Conservation (phyloP, 352 stramenopile species). For the Phytophthora tentaculata region DNA sequence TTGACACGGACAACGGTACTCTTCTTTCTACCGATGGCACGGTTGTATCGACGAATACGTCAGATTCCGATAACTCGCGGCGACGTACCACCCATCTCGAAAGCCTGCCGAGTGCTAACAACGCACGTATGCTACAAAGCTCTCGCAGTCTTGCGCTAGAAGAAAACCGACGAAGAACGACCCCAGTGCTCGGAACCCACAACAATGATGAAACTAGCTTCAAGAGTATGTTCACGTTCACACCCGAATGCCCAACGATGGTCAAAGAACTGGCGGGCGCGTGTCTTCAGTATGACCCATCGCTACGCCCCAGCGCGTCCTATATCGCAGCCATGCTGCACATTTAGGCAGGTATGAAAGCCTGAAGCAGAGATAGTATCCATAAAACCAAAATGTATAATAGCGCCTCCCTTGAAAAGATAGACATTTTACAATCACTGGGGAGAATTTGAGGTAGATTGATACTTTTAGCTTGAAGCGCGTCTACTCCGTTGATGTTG, state of each 20-base stretch:
- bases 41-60: slow-evolving; percentile 30
- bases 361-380: slow-evolving; percentile 27
- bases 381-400: slow-evolving; percentile 37
- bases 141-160: slow-evolving; percentile 33
- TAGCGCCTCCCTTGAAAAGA: slow-evolving; percentile 25
- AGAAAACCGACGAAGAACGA: slow-evolving; percentile 42
- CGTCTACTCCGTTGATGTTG: neutral
- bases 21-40: slow-evolving; percentile 41
- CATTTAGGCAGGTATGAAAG: slow-evolving; percentile 25
- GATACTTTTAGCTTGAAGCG: slow-evolving; percentile 5
- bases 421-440: neutral
- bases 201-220: slow-evolving; percentile 50
- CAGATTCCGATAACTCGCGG: slow-evolving; percentile 28
- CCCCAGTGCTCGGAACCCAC: slow-evolving; percentile 25
- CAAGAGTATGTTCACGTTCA: slow-evolving; percentile 73
- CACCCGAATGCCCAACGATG: slow-evolving; percentile 60
- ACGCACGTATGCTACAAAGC: slow-evolving; percentile 24
- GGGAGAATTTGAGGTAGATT: slow-evolving; percentile 1
- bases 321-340: slow-evolving; percentile 82
- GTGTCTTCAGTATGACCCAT: slow-evolving; percentile 77
- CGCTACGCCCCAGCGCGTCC: slow-evolving; percentile 68
- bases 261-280: slow-evolving; percentile 64
- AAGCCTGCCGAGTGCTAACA: slow-evolving; percentile 26
- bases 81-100: slow-evolving; percentile 43
- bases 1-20: slow-evolving; percentile 34